Evolutionary conservation across 768 basidiomycete species (phyloP), one percentile per base, ranked within the genome.

Genomic region (Trametes coccinea): DNA sequence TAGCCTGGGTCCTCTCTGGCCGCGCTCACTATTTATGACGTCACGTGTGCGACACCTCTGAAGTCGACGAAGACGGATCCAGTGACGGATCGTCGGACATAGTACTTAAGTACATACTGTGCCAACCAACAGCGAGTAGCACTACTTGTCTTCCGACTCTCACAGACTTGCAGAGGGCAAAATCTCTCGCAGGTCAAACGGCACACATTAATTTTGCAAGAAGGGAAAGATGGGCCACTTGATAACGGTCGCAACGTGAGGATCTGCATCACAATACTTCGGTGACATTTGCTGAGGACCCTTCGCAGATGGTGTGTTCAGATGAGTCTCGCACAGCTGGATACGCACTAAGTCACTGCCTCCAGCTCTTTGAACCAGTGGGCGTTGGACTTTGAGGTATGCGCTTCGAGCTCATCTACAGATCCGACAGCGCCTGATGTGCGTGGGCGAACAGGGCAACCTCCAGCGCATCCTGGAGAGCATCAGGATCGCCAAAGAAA

Each of bases 281-380:
- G 11, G 31, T 39, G 53, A 44, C 4, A 33, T 29, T 27, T 57
- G n/a, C 13, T 31, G 27, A 16, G 22, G 53, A 40, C 29, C 56
- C 16, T 16, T 4, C 1, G 17, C 33, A 63, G 62, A 50, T 63
- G 62, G 62, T 59, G 39, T 41, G 48, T 39, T 27, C 1, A 3
- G 1, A 40, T 27, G 22, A 7, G 4, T 16, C 41, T 8, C 14
- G 5, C 7, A 30, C 30, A 30, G 5, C 2, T 3, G 11, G 2
- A 0, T 17, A 5, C 11, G 34, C 34, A 37, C 34, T 37, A 11
- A 37, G 0, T 6, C 6, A 5, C 34, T 37, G 34, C 34, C 5
- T 8, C 14, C 47, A 96, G 94, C 72, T 95, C 94, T 14, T 79
- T 99, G 31, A 96, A 98, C 70, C 96, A 99, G 75, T 98, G 96